Conservation (phyloP, 805 yeast species). For the Myxozyma mucilagina region DNA sequence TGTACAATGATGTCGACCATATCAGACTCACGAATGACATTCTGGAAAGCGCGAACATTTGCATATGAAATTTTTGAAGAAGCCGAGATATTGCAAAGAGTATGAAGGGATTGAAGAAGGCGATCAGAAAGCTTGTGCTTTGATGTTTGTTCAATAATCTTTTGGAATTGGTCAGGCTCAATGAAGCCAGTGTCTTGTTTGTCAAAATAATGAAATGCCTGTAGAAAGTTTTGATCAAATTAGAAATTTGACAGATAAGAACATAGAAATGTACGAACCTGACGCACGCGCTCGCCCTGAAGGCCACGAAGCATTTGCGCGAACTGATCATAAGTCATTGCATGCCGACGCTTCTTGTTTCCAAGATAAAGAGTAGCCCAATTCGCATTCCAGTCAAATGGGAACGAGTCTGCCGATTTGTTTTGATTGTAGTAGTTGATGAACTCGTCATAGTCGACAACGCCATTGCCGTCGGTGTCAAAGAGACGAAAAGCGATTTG, state of each 20-base stretch:
- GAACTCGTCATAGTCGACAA: conserved; percentile 45
- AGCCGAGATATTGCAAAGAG: conserved; percentile 41
- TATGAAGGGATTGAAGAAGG: conserved; percentile 42
- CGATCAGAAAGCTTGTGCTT: conserved; percentile 47
- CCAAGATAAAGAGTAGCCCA: conserved; percentile 49
- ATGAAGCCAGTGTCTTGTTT: conserved; percentile 43
- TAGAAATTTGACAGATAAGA: neutral
- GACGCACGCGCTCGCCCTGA: conserved; percentile 50
- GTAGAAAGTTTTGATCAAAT: neutral
- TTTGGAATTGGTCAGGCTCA: conserved; percentile 45
- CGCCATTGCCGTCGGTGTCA: conserved; percentile 44
- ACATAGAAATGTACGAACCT: conserved; percentile 25
- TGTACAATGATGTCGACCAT: conserved; percentile 44
- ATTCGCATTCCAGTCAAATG: conserved; percentile 47
- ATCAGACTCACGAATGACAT: conserved; percentile 46
- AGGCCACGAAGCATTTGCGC: conserved; percentile 49
- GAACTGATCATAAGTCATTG: conserved; percentile 45
- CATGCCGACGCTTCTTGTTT: conserved; percentile 41
- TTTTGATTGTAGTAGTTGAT: conserved; percentile 43
- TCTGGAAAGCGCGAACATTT: conserved; percentile 47
- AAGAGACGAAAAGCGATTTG: conserved; percentile 51
- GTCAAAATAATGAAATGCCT: conserved; percentile 45
- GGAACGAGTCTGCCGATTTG: conserved; percentile 41
- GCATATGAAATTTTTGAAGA: conserved; percentile 44
- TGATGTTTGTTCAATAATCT: conserved; percentile 42